A percentile compares a stretch with the other conserved stretches of the same genome.
Evolutionary conservation across 2,329 filamentous ascomycete species (phyloP).

Genomic region (Pestalotiopsis sp.): DNA sequence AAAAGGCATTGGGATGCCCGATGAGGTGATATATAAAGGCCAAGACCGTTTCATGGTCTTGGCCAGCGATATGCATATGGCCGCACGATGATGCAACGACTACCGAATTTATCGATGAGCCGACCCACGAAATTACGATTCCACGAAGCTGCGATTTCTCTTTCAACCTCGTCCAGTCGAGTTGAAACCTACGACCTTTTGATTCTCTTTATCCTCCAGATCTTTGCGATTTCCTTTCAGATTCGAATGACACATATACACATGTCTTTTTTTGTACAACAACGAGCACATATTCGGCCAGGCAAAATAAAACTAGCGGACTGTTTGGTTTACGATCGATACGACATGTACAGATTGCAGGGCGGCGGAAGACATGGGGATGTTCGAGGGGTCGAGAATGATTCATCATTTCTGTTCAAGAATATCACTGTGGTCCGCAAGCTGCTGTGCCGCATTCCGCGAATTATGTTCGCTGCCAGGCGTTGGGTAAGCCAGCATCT

Average conservation of each 20-base stretch:
- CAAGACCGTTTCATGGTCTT: background rate
- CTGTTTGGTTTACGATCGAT: slow-evolving; percentile 1
- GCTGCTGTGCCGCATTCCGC: background rate
- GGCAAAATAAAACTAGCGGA: background rate
- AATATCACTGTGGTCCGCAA: background rate
- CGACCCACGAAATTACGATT: slow-evolving; percentile 4
- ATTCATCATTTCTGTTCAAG: background rate
- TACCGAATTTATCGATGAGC: background rate
- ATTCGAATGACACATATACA: background rate
- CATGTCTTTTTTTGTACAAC: background rate
- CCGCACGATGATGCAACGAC: background rate
- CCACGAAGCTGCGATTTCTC: background rate
- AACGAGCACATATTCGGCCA: background rate
- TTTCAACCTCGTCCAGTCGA: background rate
- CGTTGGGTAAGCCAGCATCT: background rate
- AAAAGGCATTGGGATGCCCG: slow-evolving; percentile 60
- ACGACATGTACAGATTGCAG: slow-evolving; percentile 1
- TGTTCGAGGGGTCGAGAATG: background rate
- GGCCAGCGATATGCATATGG: background rate
- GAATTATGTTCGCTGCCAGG: background rate
- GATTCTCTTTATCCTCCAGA: too few species aligned
- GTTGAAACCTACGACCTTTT: background rate
- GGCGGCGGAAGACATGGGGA: background rate
- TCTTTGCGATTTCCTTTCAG: background rate
- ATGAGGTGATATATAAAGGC: background rate